These are phyloP conservation scores for Scheffersomyces lignosus DNA, from an alignment of 805 yeast species.

Conservation along the genomic window DNA sequence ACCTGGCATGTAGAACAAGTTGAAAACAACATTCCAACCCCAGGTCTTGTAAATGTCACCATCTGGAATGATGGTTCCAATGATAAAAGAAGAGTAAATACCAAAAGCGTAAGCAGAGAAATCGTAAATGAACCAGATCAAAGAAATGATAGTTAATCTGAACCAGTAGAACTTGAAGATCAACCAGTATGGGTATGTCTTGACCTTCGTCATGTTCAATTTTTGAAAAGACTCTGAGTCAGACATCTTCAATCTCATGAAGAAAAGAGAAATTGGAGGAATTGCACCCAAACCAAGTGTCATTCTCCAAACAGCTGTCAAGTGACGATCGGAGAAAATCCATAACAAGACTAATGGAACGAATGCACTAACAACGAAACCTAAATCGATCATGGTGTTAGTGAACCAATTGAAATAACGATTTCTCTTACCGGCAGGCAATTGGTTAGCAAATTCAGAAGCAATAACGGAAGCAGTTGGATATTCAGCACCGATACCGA, in stretches of 20 bases:
- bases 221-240: slow-evolving; percentile 73
- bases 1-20: slow-evolving; percentile 87
- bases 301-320: slow-evolving; percentile 87
- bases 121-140: slow-evolving; percentile 90
- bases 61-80: slow-evolving; percentile 55
- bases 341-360: slow-evolving; percentile 82
- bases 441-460: slow-evolving; percentile 78
- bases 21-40: slow-evolving; percentile 90
- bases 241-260: slow-evolving; percentile 69
- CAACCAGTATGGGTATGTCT: slow-evolving; percentile 61
- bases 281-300: slow-evolving; percentile 87
- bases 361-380: slow-evolving; percentile 79
- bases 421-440: slow-evolving; percentile 79
- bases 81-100: slow-evolving; percentile 74
- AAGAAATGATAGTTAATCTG: slow-evolving; percentile 63
- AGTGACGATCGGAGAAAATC: slow-evolving; percentile 70
- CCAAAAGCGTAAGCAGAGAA: slow-evolving; percentile 86
- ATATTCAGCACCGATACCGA: slow-evolving; percentile 92
- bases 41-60: slow-evolving; percentile 67
- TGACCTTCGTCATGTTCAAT: slow-evolving; percentile 61
- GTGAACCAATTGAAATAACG: slow-evolving; percentile 89
- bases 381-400: slow-evolving; percentile 79
- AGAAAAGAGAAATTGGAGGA: slow-evolving; percentile 75
- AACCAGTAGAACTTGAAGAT: slow-evolving; percentile 81
- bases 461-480: slow-evolving; percentile 92